Conservation (phyloP, 108 stramenopile genomes). For the Skeletonema marinoi region DNA sequence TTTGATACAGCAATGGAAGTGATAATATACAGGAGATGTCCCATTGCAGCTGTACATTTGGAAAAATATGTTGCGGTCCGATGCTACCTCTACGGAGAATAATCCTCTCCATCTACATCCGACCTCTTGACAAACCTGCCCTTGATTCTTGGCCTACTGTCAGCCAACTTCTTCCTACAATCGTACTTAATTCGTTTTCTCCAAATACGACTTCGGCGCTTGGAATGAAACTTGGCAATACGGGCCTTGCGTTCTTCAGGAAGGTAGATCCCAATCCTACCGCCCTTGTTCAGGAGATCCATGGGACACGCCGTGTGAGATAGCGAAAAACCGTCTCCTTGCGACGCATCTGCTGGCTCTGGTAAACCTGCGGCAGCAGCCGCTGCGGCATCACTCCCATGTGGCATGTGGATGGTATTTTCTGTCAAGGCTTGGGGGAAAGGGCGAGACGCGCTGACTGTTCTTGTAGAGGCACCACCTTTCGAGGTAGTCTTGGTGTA, state of each 20-base stretch:
- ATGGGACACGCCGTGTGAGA: constrained; percentile 71
- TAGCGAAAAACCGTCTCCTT: constrained; percentile 19
- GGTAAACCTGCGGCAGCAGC: constrained; percentile 48
- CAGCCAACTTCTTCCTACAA: constrained; percentile 98
- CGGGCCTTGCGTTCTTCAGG: constrained; percentile 90
- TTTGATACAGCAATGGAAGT: neutral
- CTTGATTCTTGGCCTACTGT: constrained; percentile 97
- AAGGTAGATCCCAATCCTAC: constrained; percentile 93
- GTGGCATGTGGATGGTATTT: constrained; percentile 55
- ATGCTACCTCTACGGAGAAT: neutral
- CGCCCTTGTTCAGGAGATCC: constrained; percentile 88
- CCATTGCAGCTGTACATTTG: neutral
- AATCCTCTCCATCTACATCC: constrained; percentile 43
- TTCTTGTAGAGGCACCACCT: neutral
- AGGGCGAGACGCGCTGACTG: neutral
- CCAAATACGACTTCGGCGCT: constrained; percentile 95
- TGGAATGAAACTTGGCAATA: constrained; percentile 96
- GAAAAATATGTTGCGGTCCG: neutral
- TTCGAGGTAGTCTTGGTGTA: constrained; percentile 1
- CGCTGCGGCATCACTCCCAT: constrained; percentile 54
- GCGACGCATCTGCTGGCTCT: constrained; percentile 9
- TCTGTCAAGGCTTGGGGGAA: constrained; percentile 20
- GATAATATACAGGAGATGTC: neutral
- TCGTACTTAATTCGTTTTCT: constrained; percentile 99
- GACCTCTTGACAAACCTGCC: constrained; percentile 94